These are phyloP conservation scores for Paramecium octaurelia DNA, from an alignment of 73 alveolate genomes.

Conservation along the genomic window DNA sequence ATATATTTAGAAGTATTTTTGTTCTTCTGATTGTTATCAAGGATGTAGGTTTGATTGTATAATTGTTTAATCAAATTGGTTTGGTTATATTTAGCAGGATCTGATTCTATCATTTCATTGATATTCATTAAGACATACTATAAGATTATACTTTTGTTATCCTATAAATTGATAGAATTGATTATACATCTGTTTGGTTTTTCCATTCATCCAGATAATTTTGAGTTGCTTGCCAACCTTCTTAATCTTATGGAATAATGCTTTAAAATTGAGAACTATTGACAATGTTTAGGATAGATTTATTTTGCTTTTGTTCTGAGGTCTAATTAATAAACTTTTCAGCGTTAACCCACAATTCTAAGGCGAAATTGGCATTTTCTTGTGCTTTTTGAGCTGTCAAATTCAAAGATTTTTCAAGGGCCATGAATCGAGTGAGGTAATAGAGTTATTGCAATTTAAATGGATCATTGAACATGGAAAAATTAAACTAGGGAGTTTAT, in stretches of 20 bases:
- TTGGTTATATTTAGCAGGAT: background rate
- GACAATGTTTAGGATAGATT: background rate
- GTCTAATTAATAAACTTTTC: background rate
- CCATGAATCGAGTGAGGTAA: background rate
- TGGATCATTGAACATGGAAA: background rate
- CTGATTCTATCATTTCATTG: background rate
- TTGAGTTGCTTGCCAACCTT: background rate
- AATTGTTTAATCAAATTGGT: background rate
- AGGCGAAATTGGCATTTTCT: background rate
- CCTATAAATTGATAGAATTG: background rate
- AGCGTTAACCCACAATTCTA: background rate
- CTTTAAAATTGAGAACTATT: background rate
- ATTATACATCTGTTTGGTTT: background rate
- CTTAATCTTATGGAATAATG: background rate
- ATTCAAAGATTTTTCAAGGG: background rate
- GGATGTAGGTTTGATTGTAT: background rate
- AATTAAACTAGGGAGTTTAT: background rate
- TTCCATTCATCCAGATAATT: background rate
- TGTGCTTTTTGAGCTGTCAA: background rate
- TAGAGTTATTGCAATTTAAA: background rate
- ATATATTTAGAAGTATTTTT: background rate
- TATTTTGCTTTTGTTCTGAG: background rate
- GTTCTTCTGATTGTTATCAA: background rate
- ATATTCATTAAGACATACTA: background rate
- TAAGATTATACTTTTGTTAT: background rate